Evolutionary conservation across 2,329 filamentous ascomycete species (phyloP), one percentile per base, ranked within the genome.

Genomic region (Teratosphaeria destructans): DNA sequence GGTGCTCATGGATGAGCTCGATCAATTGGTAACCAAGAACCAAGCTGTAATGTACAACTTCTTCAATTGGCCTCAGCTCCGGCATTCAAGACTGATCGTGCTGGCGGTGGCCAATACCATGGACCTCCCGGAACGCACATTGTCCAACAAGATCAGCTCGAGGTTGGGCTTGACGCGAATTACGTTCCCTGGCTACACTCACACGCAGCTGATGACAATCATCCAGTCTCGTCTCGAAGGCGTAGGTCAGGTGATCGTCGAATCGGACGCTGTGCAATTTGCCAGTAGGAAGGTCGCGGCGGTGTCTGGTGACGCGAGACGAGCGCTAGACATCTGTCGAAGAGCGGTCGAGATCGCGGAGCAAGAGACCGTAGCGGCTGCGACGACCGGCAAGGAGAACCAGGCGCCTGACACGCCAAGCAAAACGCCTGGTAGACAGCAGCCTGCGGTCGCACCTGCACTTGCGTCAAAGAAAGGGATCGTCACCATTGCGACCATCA

Each of bases 31-130:
- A 5, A 99, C 94, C 12, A 94, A 93, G 71, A 97, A 96, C 69
- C 95, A 99, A 73, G 93, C 90, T n/a, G 94, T 99, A 75, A 99
- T 99, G 94, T 99, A 99, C 78, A 99, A 99, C 74, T 99, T 99
- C 75, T 99, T 99, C 82, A 99, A 99, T 71, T 99, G 94, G 94
- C 94, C 94, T 3, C 89, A 90, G 11, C 79, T 97, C 58, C 84
- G 89, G 56, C 92, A 99, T 74, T 96, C 90, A 58, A 85, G 92
- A 55, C 81, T 99, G 53, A 96, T 99, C 72, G 95, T 99, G 6
- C 84, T 99, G 6, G 95, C 95, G 11, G 94, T 99, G 19, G 95
- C 94, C 57, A 99, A 99, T 74, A 99, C 94, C 27, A 99, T 99
- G 94, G 94, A 99, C 76, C 77, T 99, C 60, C 94, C 94, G 0